These are phyloP conservation scores for Neospermospora avenae DNA, from an alignment of 2,329 filamentous ascomycete genomes.

Conservation along the genomic window DNA sequence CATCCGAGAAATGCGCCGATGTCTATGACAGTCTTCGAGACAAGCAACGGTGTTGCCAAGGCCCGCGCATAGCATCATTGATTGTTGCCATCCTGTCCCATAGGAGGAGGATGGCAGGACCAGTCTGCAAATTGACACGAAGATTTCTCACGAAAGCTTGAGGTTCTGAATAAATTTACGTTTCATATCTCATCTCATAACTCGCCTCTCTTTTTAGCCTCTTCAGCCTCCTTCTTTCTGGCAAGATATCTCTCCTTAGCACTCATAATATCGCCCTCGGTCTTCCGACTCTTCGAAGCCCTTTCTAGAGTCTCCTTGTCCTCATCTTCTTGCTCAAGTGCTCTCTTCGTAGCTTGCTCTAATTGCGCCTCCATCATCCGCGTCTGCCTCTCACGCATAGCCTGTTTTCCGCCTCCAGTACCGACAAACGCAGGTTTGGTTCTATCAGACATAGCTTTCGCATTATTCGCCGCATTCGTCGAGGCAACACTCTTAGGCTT, in stretches of 20 bases:
- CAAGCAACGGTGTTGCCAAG: too few relatives aligned
- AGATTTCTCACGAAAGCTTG: not conserved
- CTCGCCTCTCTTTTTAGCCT: conserved; percentile 54
- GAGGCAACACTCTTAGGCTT: conserved; percentile 52
- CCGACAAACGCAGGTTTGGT: conserved; percentile 40
- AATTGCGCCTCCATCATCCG: conserved; percentile 77
- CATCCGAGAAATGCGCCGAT: too few relatives aligned
- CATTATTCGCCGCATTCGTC: conserved; percentile 17
- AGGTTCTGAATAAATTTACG: not conserved
- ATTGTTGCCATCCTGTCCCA: too few relatives aligned
- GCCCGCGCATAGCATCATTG: too few relatives aligned
- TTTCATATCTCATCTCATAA: not conserved
- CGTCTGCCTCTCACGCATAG: conserved; percentile 71
- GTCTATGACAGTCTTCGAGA: too few relatives aligned
- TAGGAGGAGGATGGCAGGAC: too few relatives aligned
- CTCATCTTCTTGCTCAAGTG: conserved; percentile 66
- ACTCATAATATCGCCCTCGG: conserved; percentile 69
- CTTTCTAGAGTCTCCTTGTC: conserved; percentile 59
- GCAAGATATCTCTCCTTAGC: conserved; percentile 78
- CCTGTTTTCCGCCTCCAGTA: conserved; percentile 53
- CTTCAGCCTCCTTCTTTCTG: conserved; percentile 70
- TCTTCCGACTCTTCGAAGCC: conserved; percentile 73
- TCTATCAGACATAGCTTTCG: conserved; percentile 24
- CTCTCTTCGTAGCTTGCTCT: conserved; percentile 68
- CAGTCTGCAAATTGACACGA: too few relatives aligned